Evolutionary conservation across 495 filamentous ascomycete genomes (phyloP), one percentile per base, ranked within the genome.

Genomic region (Daldinia grandis): DNA sequence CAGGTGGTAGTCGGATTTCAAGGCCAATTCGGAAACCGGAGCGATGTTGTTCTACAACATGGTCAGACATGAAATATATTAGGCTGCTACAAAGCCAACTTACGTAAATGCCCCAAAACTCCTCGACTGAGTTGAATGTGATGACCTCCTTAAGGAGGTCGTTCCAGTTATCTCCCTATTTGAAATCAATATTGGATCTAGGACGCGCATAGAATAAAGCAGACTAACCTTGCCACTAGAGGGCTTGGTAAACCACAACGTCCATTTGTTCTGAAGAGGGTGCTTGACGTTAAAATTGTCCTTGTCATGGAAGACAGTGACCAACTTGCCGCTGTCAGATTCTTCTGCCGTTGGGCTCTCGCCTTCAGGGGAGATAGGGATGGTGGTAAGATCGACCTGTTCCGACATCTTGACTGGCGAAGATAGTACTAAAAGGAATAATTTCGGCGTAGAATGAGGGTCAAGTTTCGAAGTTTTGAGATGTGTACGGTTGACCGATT

Each of bases 31-130:
- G 67, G 96, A 98, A 63, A 93, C 93, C 15, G 95, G 90, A 24
- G 93, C 92, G 80, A 99, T 98, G 83, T 99, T 99, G 85, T 99
- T 99, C 95, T 99, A 78, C 12, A 38, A 30, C 14, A 40, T 9
- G 25, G 61, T 70, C 40, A 74, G 63, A 54, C 28, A 44, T 7
- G n/a, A 28, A 49, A 37, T 42, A 44, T 8, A 14, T 62, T 25
- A 21, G 66, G 21, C 21, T 3, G 12, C 12, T 56, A n/a, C 4
- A 12, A 62, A 4, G 35, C 28, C 5, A 10, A 85, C 95, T 77
- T 89, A 98, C 95, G 78, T 99, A 98, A 76, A 98, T 91, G 58
- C 95, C 95, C 95, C 95, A 99, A 85, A 99, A 99, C 80, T 99
- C 96, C 80, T 99, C 95, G 3, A 99, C 95, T 12, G 94, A 97